Evolutionary conservation across 192 early-diverging fungal genomes (phyloP).

Genomic region (Dissophora globulifera): DNA sequence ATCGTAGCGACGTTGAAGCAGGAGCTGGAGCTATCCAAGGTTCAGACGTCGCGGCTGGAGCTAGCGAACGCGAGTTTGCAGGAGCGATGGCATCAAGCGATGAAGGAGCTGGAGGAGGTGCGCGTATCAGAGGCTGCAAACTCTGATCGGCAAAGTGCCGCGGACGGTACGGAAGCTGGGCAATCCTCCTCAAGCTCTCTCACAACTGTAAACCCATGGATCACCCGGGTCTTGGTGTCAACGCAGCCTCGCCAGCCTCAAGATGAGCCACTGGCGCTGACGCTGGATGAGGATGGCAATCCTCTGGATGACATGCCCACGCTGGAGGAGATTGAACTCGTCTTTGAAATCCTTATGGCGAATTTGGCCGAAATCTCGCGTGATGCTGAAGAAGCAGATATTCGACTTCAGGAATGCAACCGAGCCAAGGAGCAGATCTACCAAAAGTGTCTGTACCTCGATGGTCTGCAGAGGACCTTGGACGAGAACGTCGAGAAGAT

Average conservation of each 20-base stretch:
- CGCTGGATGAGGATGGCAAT: slow-evolving; percentile 24
- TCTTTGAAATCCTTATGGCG: slow-evolving; percentile 63
- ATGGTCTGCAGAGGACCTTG: slow-evolving; percentile 32
- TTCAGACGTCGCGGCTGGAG: slow-evolving; percentile 23
- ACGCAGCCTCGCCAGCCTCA: slow-evolving; percentile 24
- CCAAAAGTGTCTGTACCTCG: slow-evolving; percentile 53
- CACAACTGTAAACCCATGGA: background rate
- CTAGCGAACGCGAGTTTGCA: slow-evolving; percentile 37
- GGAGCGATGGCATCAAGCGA: slow-evolving; percentile 47
- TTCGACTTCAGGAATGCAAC: slow-evolving; percentile 46
- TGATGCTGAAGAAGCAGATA: slow-evolving; percentile 55
- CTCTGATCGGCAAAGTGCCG: background rate
- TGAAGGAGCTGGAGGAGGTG: slow-evolving; percentile 35
- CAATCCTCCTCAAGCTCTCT: background rate
- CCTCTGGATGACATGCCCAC: slow-evolving; percentile 23
- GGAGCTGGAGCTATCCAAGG: slow-evolving; percentile 28
- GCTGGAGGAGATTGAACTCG: slow-evolving; percentile 60
- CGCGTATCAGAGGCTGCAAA: slow-evolving; percentile 27
- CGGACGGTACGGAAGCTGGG: slow-evolving; percentile 7
- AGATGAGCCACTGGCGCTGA: slow-evolving; percentile 32
- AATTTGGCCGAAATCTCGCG: slow-evolving; percentile 63
- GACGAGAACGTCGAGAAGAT: slow-evolving; percentile 50
- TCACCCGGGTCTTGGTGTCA: slow-evolving; percentile 27
- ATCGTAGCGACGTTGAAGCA: slow-evolving; percentile 24
- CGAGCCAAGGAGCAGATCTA: slow-evolving; percentile 60